Conservation (phyloP, 176 grass and related monocot species). For the Cenchrus americanus region DNA sequence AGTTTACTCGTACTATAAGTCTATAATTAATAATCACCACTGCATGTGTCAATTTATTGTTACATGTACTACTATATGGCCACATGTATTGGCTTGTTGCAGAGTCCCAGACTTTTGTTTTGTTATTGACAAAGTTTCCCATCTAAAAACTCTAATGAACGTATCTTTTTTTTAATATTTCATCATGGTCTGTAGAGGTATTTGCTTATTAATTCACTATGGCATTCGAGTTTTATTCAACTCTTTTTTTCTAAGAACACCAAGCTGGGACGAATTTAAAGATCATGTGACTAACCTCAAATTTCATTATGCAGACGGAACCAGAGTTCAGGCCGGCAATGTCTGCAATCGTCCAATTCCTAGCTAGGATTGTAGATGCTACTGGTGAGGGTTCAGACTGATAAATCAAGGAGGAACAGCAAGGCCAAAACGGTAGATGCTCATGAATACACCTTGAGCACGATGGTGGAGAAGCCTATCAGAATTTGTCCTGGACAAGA, state of each 20-base stretch:
- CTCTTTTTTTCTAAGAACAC: conserved; percentile 1
- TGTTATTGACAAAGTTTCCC: background rate
- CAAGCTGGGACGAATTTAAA: background rate
- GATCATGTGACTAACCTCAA: conserved; percentile 34
- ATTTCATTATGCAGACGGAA: conserved; percentile 55
- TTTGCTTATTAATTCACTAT: conserved; percentile 18
- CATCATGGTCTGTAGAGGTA: background rate
- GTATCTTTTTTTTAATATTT: conserved; percentile 6
- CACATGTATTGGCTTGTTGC: background rate
- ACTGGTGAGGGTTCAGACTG: conserved; percentile 39
- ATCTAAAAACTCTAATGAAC: conserved; percentile 7
- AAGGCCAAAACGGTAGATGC: background rate
- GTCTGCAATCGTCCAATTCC: conserved; percentile 73
- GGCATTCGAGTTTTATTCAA: background rate
- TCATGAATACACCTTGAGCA: conserved; percentile 8
- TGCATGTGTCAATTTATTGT: background rate
- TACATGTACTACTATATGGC: background rate
- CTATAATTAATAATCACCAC: background rate
- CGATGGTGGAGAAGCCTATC: conserved; percentile 17
- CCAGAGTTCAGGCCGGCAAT: conserved; percentile 76
- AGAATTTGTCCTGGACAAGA: conserved; percentile 17
- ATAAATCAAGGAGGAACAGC: conserved; percentile 22
- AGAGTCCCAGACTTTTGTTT: background rate
- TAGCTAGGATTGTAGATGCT: conserved; percentile 53
- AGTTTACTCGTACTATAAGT: conserved; percentile 28